These are phyloP conservation scores for Beta macrorhiza DNA, from an alignment of 179 eudicot species.

Conservation along the genomic window DNA sequence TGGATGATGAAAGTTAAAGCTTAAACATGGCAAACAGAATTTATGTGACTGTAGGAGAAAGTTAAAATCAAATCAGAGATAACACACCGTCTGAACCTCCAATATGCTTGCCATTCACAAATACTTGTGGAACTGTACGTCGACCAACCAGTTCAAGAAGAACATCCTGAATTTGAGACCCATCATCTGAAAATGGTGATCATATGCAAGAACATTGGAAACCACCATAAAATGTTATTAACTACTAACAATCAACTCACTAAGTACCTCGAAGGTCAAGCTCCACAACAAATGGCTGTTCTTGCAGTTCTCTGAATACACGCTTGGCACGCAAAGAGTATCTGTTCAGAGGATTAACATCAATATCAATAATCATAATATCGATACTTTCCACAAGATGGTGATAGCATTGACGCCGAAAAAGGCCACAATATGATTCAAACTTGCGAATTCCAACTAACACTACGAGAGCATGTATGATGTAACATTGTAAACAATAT, in stretches of 20 bases:
- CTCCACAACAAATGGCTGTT: slow-evolving; percentile 78
- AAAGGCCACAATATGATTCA: too few relatives aligned
- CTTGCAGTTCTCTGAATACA: slow-evolving; percentile 58
- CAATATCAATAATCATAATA: neutral
- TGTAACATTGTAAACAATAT: too few relatives aligned
- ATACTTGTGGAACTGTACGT: slow-evolving; percentile 93
- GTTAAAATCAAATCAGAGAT: slow-evolving; percentile 1
- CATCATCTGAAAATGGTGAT: slow-evolving; percentile 59
- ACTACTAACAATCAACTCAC: neutral
- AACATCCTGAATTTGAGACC: slow-evolving; percentile 71
- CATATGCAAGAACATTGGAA: neutral
- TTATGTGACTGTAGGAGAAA: neutral
- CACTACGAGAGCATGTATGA: neutral
- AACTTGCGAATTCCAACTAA: too few relatives aligned
- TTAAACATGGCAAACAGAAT: neutral
- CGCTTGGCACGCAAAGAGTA: slow-evolving; percentile 78
- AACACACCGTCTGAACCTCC: slow-evolving; percentile 90
- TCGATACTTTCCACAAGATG: neutral
- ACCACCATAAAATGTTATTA: neutral
- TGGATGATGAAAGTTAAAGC: neutral
- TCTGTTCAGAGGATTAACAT: slow-evolving; percentile 36
- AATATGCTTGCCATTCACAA: slow-evolving; percentile 92
- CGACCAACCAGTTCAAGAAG: slow-evolving; percentile 85
- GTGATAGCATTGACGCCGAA: neutral
- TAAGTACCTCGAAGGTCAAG: slow-evolving; percentile 80